Evolutionary conservation across 1,284 basidiomycete genomes (phyloP).

Genomic region (Hypsizygus ulmarius): DNA sequence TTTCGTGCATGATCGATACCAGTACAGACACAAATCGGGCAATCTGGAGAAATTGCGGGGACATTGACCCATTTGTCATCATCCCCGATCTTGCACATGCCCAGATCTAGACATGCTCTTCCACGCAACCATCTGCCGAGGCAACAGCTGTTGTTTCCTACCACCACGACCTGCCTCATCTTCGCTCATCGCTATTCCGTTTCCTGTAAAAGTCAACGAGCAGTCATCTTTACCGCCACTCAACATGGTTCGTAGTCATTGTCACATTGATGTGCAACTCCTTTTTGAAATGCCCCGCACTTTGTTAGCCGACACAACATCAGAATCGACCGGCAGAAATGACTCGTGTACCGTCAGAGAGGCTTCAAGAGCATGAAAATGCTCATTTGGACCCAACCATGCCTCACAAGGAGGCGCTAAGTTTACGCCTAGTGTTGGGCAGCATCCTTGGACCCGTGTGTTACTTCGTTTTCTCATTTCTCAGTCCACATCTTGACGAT

Average conservation of each 20-base stretch:
- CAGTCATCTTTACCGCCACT: not conserved
- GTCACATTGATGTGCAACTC: not conserved
- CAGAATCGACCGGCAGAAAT: slow-evolving; percentile 30
- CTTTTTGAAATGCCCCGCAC: slow-evolving; percentile 1
- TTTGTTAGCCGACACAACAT: slow-evolving; percentile 30
- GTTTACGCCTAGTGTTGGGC: slow-evolving; percentile 44
- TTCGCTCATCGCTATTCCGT: not conserved
- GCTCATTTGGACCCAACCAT: slow-evolving; percentile 23
- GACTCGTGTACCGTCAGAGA: slow-evolving; percentile 18
- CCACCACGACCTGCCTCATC: not conserved
- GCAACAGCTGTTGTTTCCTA: not conserved
- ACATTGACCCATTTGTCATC: slow-evolving; percentile 24
- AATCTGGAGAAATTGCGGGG: slow-evolving; percentile 24
- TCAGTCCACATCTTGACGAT: slow-evolving; percentile 13
- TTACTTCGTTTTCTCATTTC: slow-evolving; percentile 23
- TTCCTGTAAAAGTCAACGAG: not conserved
- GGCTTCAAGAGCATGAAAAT: slow-evolving; percentile 23
- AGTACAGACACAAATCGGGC: not conserved
- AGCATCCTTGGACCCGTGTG: slow-evolving; percentile 49
- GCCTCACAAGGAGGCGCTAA: slow-evolving; percentile 43
- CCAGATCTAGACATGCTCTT: slow-evolving; percentile 7
- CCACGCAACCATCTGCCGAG: slow-evolving; percentile 6
- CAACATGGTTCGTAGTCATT: slow-evolving; percentile 11
- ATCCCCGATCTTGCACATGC: slow-evolving; percentile 10
- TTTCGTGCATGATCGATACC: not conserved